Evolutionary conservation across 768 basidiomycete genomes (phyloP).

Genomic region (Thelephora ganbajun): DNA sequence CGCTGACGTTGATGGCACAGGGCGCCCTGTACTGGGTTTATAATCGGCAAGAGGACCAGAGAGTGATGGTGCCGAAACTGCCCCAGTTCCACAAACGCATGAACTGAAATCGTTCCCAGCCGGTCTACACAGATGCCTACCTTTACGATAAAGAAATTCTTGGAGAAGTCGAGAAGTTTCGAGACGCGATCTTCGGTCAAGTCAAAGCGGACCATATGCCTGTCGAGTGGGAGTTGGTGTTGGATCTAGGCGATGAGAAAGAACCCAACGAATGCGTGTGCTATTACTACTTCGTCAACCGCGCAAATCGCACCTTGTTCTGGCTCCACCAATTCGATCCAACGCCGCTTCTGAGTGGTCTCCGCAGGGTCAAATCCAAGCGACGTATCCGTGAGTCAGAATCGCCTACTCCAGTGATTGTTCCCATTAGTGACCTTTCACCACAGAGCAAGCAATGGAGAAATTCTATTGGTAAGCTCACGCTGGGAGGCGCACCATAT

Average conservation of each 20-base stretch:
- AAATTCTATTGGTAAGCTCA: constrained; percentile 12
- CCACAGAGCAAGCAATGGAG: constrained; percentile 10
- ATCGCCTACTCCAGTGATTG: constrained; percentile 43
- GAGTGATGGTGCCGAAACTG: not conserved
- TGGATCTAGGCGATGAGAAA: not conserved
- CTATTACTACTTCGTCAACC: no score
- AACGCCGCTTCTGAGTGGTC: no score
- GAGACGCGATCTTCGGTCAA: not conserved
- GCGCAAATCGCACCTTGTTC: no score
- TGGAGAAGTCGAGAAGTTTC: not conserved
- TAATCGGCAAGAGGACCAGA: not conserved
- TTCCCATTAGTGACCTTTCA: constrained; percentile 12
- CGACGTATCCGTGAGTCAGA: no score
- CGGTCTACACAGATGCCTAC: no score
- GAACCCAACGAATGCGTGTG: not conserved
- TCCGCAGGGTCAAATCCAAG: no score
- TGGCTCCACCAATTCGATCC: no score
- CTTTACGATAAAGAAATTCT: not conserved
- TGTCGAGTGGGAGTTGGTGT: not conserved
- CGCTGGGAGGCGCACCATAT: not conserved
- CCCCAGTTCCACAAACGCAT: not conserved
- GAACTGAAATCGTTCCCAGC: not conserved
- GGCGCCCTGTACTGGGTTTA: not conserved
- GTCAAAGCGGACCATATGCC: not conserved
- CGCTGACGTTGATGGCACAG: not conserved